phyloP scores from a whole-genome alignment of 768 basidiomycete genomes.

The Hortiboletus flavorubellus region DNA sequence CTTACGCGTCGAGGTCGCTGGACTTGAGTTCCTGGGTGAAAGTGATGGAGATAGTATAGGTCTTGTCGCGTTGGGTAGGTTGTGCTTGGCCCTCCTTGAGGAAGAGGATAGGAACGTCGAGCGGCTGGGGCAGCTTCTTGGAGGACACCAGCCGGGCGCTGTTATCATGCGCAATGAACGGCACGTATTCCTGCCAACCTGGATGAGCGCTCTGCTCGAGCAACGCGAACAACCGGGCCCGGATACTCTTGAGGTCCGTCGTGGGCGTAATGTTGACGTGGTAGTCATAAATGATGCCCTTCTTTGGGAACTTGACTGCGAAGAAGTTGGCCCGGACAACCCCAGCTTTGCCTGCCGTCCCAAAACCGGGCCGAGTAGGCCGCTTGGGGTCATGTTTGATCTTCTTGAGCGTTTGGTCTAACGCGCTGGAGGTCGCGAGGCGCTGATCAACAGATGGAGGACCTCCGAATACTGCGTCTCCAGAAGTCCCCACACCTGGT shows the following conservation, averaged over 20 bases:
- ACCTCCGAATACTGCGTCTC: slow-evolving; percentile 29
- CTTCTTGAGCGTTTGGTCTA: slow-evolving; percentile 30
- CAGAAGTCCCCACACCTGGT: slow-evolving; percentile 24
- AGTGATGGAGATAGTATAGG: slow-evolving; percentile 38
- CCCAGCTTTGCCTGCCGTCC: slow-evolving; percentile 37
- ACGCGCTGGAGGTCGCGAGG: slow-evolving; percentile 25
- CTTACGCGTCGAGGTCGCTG: slow-evolving; percentile 34
- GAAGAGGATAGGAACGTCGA: slow-evolving; percentile 33
- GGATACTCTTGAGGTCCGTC: slow-evolving; percentile 36
- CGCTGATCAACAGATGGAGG: slow-evolving; percentile 34
- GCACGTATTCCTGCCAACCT: slow-evolving; percentile 37
- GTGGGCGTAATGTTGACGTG: slow-evolving; percentile 37
- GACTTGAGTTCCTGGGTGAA: slow-evolving; percentile 30
- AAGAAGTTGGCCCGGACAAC: slow-evolving; percentile 52
- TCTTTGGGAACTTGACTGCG: slow-evolving; percentile 38
- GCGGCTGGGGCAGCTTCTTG: slow-evolving; percentile 35
- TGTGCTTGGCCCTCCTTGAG: slow-evolving; percentile 39
- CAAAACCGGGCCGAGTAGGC: slow-evolving; percentile 47
- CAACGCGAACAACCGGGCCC: slow-evolving; percentile 39
- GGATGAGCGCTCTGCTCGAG: slow-evolving; percentile 37
- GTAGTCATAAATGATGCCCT: slow-evolving; percentile 42
- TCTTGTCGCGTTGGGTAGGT: slow-evolving; percentile 30
- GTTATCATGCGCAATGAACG: slow-evolving; percentile 39
- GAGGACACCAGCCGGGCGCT: slow-evolving; percentile 42
- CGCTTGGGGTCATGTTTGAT: slow-evolving; percentile 33